phyloP scores from a whole-genome alignment of 2,329 filamentous ascomycete genomes.

The Alternaria brassicicola region DNA sequence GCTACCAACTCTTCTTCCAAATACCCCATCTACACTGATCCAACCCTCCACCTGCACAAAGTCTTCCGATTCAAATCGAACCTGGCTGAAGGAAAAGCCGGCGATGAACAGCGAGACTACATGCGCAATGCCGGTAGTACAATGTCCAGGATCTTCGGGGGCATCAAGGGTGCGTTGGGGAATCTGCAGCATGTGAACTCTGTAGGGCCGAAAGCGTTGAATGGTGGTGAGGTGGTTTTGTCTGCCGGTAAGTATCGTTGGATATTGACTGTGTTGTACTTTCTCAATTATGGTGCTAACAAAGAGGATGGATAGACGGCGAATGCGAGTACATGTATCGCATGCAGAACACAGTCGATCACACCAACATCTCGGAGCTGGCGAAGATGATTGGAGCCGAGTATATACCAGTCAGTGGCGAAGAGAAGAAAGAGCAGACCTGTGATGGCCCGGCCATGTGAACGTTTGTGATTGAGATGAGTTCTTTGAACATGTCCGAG shows the following conservation, averaged over 20 bases:
- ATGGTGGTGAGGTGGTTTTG: conserved; percentile 32
- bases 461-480: not conserved
- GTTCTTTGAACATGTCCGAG: no score
- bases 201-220: conserved; percentile 31
- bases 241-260: conserved; percentile 17
- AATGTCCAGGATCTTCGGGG: conserved; percentile 17
- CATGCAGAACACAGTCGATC: conserved; percentile 38
- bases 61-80: conserved; percentile 31
- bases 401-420: not conserved
- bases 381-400: conserved; percentile 9
- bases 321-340: conserved; percentile 32
- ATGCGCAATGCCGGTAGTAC: conserved; percentile 28
- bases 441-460: not conserved
- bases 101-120: conserved; percentile 26
- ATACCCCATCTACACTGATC: conserved; percentile 35
- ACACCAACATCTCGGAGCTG: conserved; percentile 26
- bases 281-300: not conserved
- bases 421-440: not conserved
- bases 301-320: conserved; percentile 13
- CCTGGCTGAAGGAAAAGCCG: conserved; percentile 19
- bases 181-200: conserved; percentile 24
- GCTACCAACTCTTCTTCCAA: conserved; percentile 18
- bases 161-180: conserved; percentile 27
- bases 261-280: not conserved
- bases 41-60: conserved; percentile 23